Evolutionary conservation across 139 green algal genomes (phyloP).

Genomic region (Tetratostichococcus sp.): DNA sequence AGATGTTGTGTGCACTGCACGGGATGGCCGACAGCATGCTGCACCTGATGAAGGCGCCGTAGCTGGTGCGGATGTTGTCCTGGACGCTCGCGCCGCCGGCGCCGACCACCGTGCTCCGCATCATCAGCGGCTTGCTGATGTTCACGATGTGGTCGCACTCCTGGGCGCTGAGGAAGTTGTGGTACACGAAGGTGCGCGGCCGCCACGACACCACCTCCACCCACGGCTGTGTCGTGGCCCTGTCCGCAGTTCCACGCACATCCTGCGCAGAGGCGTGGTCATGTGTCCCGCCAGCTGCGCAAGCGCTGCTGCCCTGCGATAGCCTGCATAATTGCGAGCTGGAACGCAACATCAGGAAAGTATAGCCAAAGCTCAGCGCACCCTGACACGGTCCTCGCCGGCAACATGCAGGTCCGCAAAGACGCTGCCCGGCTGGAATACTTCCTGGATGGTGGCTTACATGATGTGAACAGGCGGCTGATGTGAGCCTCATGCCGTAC

Average conservation of each 20-base stretch:
- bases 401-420: not conserved
- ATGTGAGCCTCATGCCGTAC: no score
- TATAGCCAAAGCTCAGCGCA: not conserved
- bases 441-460: not conserved
- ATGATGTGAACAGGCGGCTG: not conserved
- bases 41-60: constrained; percentile 72
- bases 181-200: constrained; percentile 72
- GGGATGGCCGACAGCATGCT: constrained; percentile 16
- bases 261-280: not conserved
- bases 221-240: constrained; percentile 13
- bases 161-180: constrained; percentile 67
- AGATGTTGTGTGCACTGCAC: no score
- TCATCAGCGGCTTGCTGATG: constrained; percentile 30
- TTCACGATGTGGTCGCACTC: constrained; percentile 69
- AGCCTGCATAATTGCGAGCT: no score
- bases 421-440: not conserved
- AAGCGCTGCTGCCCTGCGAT: no score
- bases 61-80: constrained; percentile 69
- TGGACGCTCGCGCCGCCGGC: constrained; percentile 38
- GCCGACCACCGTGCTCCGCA: constrained; percentile 74
- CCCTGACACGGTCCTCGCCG: not conserved
- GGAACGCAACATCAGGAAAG: no score
- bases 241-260: not conserved
- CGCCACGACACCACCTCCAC: constrained; percentile 66
- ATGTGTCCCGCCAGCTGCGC: no score